These are phyloP conservation scores for Aphanocladium album DNA, from an alignment of 2,329 filamentous ascomycete species.

Conservation along the genomic window DNA sequence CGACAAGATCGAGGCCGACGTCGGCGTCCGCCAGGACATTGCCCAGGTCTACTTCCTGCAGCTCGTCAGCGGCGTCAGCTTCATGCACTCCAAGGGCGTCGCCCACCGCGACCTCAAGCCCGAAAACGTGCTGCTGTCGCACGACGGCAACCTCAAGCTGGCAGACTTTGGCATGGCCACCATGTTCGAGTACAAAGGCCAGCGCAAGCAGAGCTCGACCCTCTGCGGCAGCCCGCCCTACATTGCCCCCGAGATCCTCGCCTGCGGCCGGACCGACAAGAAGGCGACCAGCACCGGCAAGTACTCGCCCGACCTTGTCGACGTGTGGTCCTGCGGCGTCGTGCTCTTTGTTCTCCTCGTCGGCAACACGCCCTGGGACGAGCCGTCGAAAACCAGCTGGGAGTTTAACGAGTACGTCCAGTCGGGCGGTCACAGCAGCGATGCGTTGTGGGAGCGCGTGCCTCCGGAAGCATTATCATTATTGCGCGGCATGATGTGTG, in stretches of 20 bases:
- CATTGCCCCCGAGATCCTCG: slow-evolving; percentile 86
- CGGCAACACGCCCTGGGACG: slow-evolving; percentile 97
- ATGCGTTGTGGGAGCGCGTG: slow-evolving; percentile 79
- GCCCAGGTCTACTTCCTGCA: slow-evolving; percentile 96
- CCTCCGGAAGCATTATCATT: slow-evolving; percentile 72
- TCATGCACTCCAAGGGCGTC: slow-evolving; percentile 93
- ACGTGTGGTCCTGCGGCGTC: slow-evolving; percentile 96
- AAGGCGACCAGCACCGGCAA: slow-evolving; percentile 46
- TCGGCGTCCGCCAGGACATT: slow-evolving; percentile 89
- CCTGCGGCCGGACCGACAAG: slow-evolving; percentile 44
- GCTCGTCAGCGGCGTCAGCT: slow-evolving; percentile 82
- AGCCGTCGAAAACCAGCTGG: slow-evolving; percentile 78
- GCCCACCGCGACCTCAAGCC: slow-evolving; percentile 90
- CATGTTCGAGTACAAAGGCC: slow-evolving; percentile 84
- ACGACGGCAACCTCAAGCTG: slow-evolving; percentile 81
- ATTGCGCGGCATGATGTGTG: slow-evolving; percentile 86
- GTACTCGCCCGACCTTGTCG: slow-evolving; percentile 74
- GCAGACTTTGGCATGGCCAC: slow-evolving; percentile 96
- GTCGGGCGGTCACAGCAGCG: slow-evolving; percentile 73
- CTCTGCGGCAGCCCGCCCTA: slow-evolving; percentile 96
- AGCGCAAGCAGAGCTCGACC: slow-evolving; percentile 75
- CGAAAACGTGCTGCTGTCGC: slow-evolving; percentile 88
- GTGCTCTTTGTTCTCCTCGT: slow-evolving; percentile 95
- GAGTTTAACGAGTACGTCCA: slow-evolving; percentile 86
- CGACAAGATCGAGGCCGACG: slow-evolving; percentile 98